Base-by-base conservation (phyloP, 1,284 basidiomycete species). In the Cystobasidium slooffiae region DNA sequence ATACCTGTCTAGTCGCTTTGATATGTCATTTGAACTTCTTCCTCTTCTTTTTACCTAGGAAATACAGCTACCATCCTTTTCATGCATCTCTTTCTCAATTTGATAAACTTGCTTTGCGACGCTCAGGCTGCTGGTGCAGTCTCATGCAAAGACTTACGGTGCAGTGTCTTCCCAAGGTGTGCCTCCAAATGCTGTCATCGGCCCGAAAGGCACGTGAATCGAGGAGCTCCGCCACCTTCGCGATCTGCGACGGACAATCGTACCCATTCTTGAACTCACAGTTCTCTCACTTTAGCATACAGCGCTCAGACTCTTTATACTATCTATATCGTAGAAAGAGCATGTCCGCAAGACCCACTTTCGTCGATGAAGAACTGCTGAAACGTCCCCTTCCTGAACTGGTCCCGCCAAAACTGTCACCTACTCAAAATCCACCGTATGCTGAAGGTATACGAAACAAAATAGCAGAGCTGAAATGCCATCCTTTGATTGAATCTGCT, bases 391-490 rank as follows among this genome's bases (percentile, higher is more conserved):
- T 75, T 39, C 68, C 74, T 41, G 61, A 65, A 24, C 68, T 75
- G 47, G 41, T 63, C 31, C 74, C 74, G 24, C 74, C 68, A 20
- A 65, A 63, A 59, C 53, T 75, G 20, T 70, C 74, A n/a, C 39
- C 49, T 0, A 44, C n/a, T 10, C 43, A 52, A 10, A 75, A 75
- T 39, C 74, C 74, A 37, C 74, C 74, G 0, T 75, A 72, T 41
- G 47, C 51, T n/a, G 52, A 24, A 39, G 31, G 31, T 20, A 44
- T 68, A 22, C 59, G 58, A 62, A 55, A 53, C 55, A 55, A 72
- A 44, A 75, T 75, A 41, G 74, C 74, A 22, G 74, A 75, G 51
- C 41, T 69, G 41, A 61, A 59, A 41, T 75, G 68, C 47, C 74
- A 75, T 49, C 74, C 74, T 41, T 39, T 72, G 52, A 39, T 75